Conservation (phyloP, 83 land plant species). For the Picea engelmannii region DNA sequence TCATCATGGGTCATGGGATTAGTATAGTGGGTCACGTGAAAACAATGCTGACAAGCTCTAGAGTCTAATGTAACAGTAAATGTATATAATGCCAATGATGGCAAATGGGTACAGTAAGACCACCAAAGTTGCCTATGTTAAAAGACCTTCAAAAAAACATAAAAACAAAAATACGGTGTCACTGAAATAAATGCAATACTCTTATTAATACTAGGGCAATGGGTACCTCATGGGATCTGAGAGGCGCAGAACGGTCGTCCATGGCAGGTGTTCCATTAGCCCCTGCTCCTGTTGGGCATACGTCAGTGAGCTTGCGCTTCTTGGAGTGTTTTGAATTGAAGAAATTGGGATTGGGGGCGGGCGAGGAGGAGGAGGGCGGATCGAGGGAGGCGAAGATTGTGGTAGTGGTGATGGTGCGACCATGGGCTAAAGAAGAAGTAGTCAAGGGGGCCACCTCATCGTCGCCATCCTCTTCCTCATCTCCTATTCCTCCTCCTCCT, state of each 20-base stretch:
- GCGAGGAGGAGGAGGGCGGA: background rate
- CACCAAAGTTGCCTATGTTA: too few relatives aligned
- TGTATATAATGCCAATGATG: background rate
- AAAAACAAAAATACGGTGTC: too few relatives aligned
- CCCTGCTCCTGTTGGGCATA: background rate
- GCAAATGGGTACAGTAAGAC: too few relatives aligned
- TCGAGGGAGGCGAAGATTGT: background rate
- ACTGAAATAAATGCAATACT: too few relatives aligned
- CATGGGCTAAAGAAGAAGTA: background rate
- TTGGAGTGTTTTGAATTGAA: background rate
- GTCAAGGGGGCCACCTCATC: slow-evolving; percentile 13
- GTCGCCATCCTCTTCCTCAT: slow-evolving; percentile 1
- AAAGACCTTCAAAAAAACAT: too few relatives aligned
- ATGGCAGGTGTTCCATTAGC: slow-evolving; percentile 5
- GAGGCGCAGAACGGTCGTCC: background rate
- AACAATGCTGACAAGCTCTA: background rate
- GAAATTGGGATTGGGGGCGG: background rate
- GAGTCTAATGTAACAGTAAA: background rate
- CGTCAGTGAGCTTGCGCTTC: slow-evolving; percentile 8
- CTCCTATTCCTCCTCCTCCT: slow-evolving; percentile 16
- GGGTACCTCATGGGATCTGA: background rate
- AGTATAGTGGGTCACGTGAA: background rate
- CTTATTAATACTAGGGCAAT: too few relatives aligned
- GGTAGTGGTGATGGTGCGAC: background rate
- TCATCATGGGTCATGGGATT: background rate